Base-by-base conservation (phyloP, 805 yeast species). In the Candida morakotiae region DNA sequence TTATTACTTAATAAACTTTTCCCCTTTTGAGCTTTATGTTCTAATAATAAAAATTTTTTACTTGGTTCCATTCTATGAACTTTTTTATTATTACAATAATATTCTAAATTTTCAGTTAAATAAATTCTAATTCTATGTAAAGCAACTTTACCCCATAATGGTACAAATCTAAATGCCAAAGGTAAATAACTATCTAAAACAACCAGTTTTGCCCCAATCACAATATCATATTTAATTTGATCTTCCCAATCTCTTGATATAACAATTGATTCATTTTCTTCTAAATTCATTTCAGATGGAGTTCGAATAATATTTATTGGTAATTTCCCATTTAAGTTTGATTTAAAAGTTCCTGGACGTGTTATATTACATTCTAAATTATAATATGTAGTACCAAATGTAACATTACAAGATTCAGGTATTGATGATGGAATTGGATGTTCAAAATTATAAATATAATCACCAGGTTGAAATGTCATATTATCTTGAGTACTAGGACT, bases 161-260 rank as follows among this genome's bases (percentile, higher is more conserved):
- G 98, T 0, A 85, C 79, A 43, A 93, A 74, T 48, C 83, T 71
- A 61, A 93, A 85, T 1, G 89, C 84, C 7, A 93, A 68, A 1
- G 98, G 98, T 36, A 93, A 62, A 49, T 75, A 79, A 2, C 91
- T 80, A 55, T 94, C 88, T 34, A 93, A 69, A 7, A 94, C 81
- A 37, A 93, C 79, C 19, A 88, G 81, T 56, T 91, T 93, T 19
- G 96, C 86, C 1, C 95, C 94, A 37, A 93, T 81, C 14, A 88
- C 79, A 30, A 93, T 87, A 52, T 93, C 97, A 55, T 93, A 93
- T 47, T 81, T 81, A 22, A 93, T 60, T 55, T 85, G 87, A 55
- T 86, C 88, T 57, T 91, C 98, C 98, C 98, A 93, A 46, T 86
- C 91, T 42, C 95, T 72, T 19, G 83, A 73, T 25, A 93, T 87